Base-by-base conservation (phyloP, 345 rosid species). In the Dimocarpus longan region DNA sequence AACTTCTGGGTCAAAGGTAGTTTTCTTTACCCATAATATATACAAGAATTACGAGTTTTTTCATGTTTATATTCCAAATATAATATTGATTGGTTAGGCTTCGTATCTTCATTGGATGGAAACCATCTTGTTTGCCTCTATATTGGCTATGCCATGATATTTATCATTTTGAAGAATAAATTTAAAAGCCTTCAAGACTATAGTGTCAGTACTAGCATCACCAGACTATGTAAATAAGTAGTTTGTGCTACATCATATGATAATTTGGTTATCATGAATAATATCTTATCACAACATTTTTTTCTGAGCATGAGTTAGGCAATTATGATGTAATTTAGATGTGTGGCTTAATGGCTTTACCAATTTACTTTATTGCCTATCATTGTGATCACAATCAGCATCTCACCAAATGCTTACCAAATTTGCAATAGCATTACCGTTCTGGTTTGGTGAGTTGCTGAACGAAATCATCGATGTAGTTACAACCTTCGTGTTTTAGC, bases 1-100 rank as follows among this genome's bases (percentile, higher is more conserved):
- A 92, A 71, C 65, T 18, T 75, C 39, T 13, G 40, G 46, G 76
- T 10, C 48, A 24, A 76, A 85, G 89, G 93, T 90, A 80, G 80
- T 65, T 62, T 26, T 69, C 39, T 67, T 19, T 70, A 77, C 67
- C 37, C 83, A 75, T 56, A 71, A 68, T 16, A 54, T 16, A 54
- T 54, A 1, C 21, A 6, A 5, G n/a, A 6, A 4, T 15, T 54
- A 46, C 1, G 18, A 54, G 18, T 16, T 15, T 54, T 15, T 13
- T 19, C 60, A 1, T 54, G 60, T 54, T 12, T 54, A 54, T 5
- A 16, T 54, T 54, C 21, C 8, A 5, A 54, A 13, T 54, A 16
- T 54, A 13, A 54, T 54, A 21, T 21, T 57, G 80, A 60, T 73
- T 13, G 28, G 65, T 24, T 8, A 21, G 16, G n/a, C n/a, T 12